Evolutionary conservation across 768 basidiomycete species (phyloP).

Genomic region (Lactarius indigo): DNA sequence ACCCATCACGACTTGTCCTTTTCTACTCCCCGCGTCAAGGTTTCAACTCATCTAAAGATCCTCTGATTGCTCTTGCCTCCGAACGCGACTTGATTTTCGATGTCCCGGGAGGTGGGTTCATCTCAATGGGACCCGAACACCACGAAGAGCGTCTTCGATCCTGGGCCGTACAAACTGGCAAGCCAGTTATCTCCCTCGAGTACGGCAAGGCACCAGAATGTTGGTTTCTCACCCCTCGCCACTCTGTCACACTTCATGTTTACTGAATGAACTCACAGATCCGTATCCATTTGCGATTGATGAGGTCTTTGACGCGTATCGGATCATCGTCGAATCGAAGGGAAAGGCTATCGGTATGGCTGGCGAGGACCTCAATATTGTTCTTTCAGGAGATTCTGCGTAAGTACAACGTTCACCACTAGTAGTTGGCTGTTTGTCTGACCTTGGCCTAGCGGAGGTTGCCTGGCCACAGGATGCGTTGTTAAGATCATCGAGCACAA

Average conservation of each 20-base stretch:
- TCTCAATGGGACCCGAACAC: slow-evolving; percentile 93
- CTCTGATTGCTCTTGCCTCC: slow-evolving; percentile 40
- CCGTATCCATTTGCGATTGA: slow-evolving; percentile 97
- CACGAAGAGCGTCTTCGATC: slow-evolving; percentile 89
- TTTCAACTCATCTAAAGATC: slow-evolving; percentile 44
- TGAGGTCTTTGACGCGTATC: slow-evolving; percentile 90
- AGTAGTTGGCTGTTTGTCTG: slow-evolving; percentile 18
- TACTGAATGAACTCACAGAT: slow-evolving; percentile 45
- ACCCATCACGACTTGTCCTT: slow-evolving; percentile 77
- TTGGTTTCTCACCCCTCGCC: slow-evolving; percentile 35
- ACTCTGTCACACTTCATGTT: neutral
- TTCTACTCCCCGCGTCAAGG: slow-evolving; percentile 72
- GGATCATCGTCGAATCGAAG: slow-evolving; percentile 71
- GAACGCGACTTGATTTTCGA: slow-evolving; percentile 76
- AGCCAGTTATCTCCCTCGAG: slow-evolving; percentile 81
- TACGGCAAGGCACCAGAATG: slow-evolving; percentile 98
- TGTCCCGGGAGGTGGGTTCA: slow-evolving; percentile 94
- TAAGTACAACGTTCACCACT: slow-evolving; percentile 41
- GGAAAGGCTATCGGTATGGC: slow-evolving; percentile 86
- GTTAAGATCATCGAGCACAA: slow-evolving; percentile 76
- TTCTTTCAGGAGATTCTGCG: slow-evolving; percentile 96
- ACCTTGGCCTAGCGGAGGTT: slow-evolving; percentile 64
- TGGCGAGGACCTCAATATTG: slow-evolving; percentile 70
- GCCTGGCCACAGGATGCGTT: slow-evolving; percentile 80
- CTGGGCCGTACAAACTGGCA: slow-evolving; percentile 79